Conservation (phyloP, 164 flowering plant species). For the Vitis labrusca region DNA sequence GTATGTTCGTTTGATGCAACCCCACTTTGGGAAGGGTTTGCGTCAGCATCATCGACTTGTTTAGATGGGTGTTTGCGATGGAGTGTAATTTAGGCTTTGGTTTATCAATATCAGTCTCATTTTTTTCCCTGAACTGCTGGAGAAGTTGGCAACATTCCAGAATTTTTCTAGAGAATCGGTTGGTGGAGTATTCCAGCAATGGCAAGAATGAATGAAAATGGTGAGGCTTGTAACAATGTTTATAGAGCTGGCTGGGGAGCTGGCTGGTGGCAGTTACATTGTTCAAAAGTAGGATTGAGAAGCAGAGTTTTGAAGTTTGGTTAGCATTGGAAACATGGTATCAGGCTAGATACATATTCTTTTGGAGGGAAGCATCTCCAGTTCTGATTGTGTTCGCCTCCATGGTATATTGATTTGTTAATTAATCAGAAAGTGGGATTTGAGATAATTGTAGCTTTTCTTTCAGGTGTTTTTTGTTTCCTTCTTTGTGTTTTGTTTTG, state of each 20-base stretch:
- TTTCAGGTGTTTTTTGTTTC: conserved; percentile 10
- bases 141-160: neutral
- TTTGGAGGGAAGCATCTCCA: conserved; percentile 37
- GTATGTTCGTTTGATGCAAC: conserved; percentile 93
- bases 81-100: conserved; percentile 14
- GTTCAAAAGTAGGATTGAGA: conserved; percentile 27
- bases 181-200: conserved; percentile 15
- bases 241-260: conserved; percentile 11
- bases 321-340: conserved; percentile 7
- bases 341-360: conserved; percentile 47
- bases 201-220: conserved; percentile 14
- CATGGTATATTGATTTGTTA: conserved; percentile 48
- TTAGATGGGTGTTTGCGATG: conserved; percentile 27
- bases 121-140: conserved; percentile 15
- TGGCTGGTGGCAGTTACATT: conserved; percentile 18
- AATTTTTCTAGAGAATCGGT: conserved; percentile 5
- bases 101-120: conserved; percentile 11
- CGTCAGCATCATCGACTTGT: conserved; percentile 73
- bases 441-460: conserved; percentile 17
- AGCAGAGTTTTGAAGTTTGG: conserved; percentile 27
- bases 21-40: conserved; percentile 83
- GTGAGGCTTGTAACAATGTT: conserved; percentile 22
- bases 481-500: neutral
- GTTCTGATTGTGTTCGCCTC: conserved; percentile 20
- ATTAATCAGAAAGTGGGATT: conserved; percentile 23